Evolutionary conservation across 192 early-diverging fungal species (phyloP), one percentile per base, ranked within the genome.

Genomic region (Umbelopsis isabellina): DNA sequence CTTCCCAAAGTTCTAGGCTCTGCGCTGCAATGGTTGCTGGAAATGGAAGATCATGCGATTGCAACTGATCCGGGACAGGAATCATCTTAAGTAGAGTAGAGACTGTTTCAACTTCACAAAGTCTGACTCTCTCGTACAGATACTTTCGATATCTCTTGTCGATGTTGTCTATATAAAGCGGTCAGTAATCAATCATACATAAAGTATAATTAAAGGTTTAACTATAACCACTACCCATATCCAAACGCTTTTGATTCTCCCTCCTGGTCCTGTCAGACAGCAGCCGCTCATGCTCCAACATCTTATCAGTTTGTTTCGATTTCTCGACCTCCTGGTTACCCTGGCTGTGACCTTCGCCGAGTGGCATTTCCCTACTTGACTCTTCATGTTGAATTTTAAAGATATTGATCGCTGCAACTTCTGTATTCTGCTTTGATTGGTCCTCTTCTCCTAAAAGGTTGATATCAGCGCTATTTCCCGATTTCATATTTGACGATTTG

Each of bases 1-100:
- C n/a, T 49, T 81, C 75, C 79, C 79, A 81, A 7, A 75, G 75
- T 27, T 69, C 58, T 18, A 81, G 49, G 3, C 66, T 72, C 7
- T 49, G 69, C 11, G 73, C 68, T 20, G 64, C 55, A n/a, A 18
- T 20, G 46, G 79, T 53, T 0, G 37, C 21, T 21, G 69, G 74
- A 12, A 18, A 15, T 9, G 75, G 70, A 25, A 23, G 51, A 53
- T 53, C 51, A 23, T 25, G 51, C 8, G 4, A 4, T 23, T 53
- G 3, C 11, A 7, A 3, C 23, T 53, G 51, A 12, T 23, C 22
- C 12, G 23, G 51, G 3, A 53, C 11, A 1, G 21, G 51, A 12
- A 23, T 20, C 51, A 53, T 53, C 11, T 23, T 3, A 53, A 41
- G 37, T 25, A 53, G 23, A 3, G 11, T 4, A 12, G 11, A 12